Evolutionary conservation across 2,329 filamentous ascomycete genomes (phyloP).

Genomic region (Pleochaeta shiraiana): DNA sequence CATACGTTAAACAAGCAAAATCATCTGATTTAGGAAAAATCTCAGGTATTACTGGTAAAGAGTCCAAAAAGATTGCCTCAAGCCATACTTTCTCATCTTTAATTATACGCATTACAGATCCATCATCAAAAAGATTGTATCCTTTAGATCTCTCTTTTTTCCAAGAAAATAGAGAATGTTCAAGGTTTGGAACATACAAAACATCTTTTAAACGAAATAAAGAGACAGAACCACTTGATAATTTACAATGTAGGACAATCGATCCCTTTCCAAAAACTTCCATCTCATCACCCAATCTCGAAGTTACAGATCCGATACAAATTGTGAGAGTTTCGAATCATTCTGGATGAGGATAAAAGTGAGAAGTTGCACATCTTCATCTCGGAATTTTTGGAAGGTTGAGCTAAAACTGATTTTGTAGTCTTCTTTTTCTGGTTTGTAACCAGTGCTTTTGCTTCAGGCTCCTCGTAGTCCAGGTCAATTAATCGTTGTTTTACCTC

Average conservation of each 20-base stretch:
- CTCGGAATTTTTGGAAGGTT: too few relatives aligned
- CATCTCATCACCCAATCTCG: neutral
- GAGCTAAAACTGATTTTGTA: too few relatives aligned
- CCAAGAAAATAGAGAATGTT: neutral
- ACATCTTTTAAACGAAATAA: neutral
- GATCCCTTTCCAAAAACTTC: neutral
- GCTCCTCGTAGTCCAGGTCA: neutral
- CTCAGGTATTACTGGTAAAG: neutral
- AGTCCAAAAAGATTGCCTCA: neutral
- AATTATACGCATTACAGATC: neutral
- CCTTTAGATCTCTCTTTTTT: neutral
- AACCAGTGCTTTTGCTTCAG: too few relatives aligned
- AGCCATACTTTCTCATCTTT: neutral
- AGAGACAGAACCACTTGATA: neutral
- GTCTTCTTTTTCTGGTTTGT: too few relatives aligned
- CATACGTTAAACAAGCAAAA: neutral
- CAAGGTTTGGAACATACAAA: neutral
- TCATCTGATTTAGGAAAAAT: neutral
- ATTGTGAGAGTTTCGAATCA: neutral
- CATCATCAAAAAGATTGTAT: neutral
- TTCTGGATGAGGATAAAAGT: neutral
- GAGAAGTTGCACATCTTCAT: too few relatives aligned
- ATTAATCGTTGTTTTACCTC: neutral
- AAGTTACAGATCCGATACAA: conserved; percentile 1
- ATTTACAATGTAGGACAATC: neutral